Evolutionary conservation across 129 eudicot species (phyloP).

Genomic region (Artemisia annua): DNA sequence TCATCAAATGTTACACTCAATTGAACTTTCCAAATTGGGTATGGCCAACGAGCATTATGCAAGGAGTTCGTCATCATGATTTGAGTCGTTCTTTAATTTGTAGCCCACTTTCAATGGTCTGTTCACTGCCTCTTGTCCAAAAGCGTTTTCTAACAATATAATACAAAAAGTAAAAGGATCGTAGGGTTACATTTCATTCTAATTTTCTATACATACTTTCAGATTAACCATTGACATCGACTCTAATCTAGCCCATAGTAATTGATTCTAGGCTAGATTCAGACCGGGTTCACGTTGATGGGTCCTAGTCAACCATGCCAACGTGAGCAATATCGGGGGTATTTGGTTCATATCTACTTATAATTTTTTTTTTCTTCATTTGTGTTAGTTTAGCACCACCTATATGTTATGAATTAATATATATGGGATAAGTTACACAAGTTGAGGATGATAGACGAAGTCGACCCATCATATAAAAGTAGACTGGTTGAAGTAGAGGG

Average conservation of each 20-base stretch:
- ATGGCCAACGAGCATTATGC: constrained; percentile 18
- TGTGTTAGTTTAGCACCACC: too few relatives aligned
- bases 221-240: constrained; percentile 17
- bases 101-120: constrained; percentile 39
- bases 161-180: constrained; percentile 6
- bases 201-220: background rate
- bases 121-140: constrained; percentile 23
- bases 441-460: too few relatives aligned
- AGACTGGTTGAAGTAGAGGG: too few relatives aligned
- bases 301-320: too few relatives aligned
- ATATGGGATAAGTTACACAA: too few relatives aligned
- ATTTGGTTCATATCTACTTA: too few relatives aligned
- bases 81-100: constrained; percentile 26
- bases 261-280: background rate
- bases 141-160: constrained; percentile 11
- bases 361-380: too few relatives aligned
- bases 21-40: constrained; percentile 33
- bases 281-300: too few relatives aligned
- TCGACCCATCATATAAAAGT: too few relatives aligned
- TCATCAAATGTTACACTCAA: background rate
- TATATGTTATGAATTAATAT: too few relatives aligned
- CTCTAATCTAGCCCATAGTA: background rate
- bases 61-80: constrained; percentile 33
- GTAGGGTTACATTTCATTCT: constrained; percentile 11
- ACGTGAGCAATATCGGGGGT: too few relatives aligned